phyloP scores from a whole-genome alignment of 345 rosid species.

The Lumnitzera littorea region DNA sequence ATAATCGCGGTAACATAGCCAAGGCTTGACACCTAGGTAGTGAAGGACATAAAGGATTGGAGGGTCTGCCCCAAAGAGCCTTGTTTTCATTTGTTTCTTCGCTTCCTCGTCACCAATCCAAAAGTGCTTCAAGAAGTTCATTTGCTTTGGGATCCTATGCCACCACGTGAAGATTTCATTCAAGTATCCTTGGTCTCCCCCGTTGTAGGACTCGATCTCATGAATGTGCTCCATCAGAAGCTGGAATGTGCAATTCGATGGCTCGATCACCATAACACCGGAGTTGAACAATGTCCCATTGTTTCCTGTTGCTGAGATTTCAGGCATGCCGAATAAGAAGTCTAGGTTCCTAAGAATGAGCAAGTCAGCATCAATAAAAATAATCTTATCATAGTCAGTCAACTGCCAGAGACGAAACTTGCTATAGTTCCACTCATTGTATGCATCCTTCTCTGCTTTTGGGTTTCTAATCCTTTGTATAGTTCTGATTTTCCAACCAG shows the following conservation, averaged over 20 bases:
- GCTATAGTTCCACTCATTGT: constrained; percentile 99
- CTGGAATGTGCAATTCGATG: constrained; percentile 75
- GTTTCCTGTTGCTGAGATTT: constrained; percentile 81
- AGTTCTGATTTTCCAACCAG: constrained; percentile 85
- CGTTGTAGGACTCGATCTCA: constrained; percentile 81
- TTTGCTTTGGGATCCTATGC: constrained; percentile 81
- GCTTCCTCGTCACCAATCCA: constrained; percentile 82
- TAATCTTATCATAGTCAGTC: constrained; percentile 85
- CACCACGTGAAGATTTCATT: constrained; percentile 98
- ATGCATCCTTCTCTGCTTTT: constrained; percentile 91
- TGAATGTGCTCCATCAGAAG: constrained; percentile 78
- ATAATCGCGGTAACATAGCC: constrained; percentile 87
- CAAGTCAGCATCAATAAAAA: constrained; percentile 88
- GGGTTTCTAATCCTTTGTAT: constrained; percentile 90
- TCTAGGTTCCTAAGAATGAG: constrained; percentile 82
- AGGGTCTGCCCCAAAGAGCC: constrained; percentile 78
- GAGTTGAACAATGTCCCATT: constrained; percentile 82
- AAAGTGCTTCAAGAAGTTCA: constrained; percentile 86
- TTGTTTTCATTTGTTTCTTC: constrained; percentile 58
- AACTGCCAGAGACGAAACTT: constrained; percentile 93
- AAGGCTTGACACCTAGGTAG: constrained; percentile 82
- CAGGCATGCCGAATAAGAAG: constrained; percentile 81
- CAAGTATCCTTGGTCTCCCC: constrained; percentile 80
- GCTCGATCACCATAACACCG: constrained; percentile 87
- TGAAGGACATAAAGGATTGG: constrained; percentile 84